A percentile compares a stretch with the other conserved stretches of the same genome.
Conservation (phyloP, 2,329 filamentous ascomycete species). For the Fusarium lateritium region DNA sequence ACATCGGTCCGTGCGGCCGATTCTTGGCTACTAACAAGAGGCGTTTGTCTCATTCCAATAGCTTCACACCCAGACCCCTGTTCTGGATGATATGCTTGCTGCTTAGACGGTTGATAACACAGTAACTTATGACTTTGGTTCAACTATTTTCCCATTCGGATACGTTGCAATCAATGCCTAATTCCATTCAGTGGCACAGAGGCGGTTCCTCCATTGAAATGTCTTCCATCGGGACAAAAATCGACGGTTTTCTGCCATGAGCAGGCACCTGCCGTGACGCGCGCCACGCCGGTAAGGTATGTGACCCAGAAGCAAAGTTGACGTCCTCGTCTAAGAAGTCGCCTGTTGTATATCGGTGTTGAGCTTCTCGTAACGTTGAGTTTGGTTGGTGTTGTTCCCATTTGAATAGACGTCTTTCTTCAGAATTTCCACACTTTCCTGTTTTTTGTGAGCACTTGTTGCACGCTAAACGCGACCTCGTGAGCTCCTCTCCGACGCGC, state of each 20-base stretch:
- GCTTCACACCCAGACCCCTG: slow-evolving; percentile 44
- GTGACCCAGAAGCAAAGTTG: slow-evolving; percentile 18
- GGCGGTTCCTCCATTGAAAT: neutral
- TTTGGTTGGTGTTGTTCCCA: slow-evolving; percentile 27
- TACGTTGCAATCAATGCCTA: slow-evolving; percentile 2
- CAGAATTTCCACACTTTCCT: slow-evolving; percentile 16
- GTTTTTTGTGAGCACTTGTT: slow-evolving; percentile 25
- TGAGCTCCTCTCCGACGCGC: slow-evolving; percentile 44
- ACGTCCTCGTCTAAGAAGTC: slow-evolving; percentile 6
- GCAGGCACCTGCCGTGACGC: slow-evolving; percentile 17
- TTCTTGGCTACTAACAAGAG: slow-evolving; percentile 46
- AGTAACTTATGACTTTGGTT: slow-evolving; percentile 11
- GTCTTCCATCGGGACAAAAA: neutral
- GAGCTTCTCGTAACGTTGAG: slow-evolving; percentile 23
- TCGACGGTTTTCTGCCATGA: slow-evolving; percentile 3
- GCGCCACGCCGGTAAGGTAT: slow-evolving; percentile 33
- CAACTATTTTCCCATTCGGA: slow-evolving; percentile 21
- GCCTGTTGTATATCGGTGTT: neutral
- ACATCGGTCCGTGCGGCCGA: slow-evolving; percentile 33
- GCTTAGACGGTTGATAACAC: slow-evolving; percentile 20
- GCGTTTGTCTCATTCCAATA: slow-evolving; percentile 46
- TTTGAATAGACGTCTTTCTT: slow-evolving; percentile 11
- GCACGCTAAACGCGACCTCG: slow-evolving; percentile 48
- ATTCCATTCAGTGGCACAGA: slow-evolving; percentile 20
- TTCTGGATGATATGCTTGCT: slow-evolving; percentile 31